Conservation (phyloP, 176 grass and related monocot species). For the Stipa capillata region DNA sequence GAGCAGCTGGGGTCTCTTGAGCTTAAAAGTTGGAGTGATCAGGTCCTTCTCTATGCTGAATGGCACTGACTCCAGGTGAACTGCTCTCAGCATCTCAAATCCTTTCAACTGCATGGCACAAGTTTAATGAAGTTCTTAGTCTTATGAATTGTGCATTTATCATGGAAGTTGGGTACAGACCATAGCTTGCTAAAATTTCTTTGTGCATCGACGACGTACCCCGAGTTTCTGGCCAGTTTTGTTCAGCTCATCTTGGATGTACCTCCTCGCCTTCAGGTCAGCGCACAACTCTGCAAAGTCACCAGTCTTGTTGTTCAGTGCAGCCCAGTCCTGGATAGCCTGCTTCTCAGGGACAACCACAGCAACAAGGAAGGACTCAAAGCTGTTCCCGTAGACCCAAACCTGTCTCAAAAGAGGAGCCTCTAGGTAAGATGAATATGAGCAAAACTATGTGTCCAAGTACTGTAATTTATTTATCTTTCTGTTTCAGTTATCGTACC, state of each 20-base stretch:
- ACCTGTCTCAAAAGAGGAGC: slow-evolving; percentile 32
- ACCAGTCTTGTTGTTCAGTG: slow-evolving; percentile 35
- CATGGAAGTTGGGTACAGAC: not conserved
- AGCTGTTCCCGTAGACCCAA: slow-evolving; percentile 96
- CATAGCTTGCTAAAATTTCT: not conserved
- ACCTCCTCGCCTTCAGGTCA: slow-evolving; percentile 53
- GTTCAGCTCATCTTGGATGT: slow-evolving; percentile 70
- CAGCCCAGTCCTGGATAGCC: slow-evolving; percentile 62
- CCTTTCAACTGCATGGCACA: slow-evolving; percentile 59
- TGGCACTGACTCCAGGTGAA: slow-evolving; percentile 64
- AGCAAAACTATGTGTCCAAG: not conserved
- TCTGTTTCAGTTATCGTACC: not conserved
- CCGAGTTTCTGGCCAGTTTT: slow-evolving; percentile 51
- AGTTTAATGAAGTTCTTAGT: not conserved
- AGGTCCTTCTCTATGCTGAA: slow-evolving; percentile 85
- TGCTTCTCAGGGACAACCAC: slow-evolving; percentile 84
- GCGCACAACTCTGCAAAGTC: slow-evolving; percentile 54
- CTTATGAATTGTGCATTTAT: not conserved
- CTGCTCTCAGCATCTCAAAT: slow-evolving; percentile 88
- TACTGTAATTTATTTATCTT: not conserved
- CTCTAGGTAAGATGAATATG: not conserved
- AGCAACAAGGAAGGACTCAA: slow-evolving; percentile 84
- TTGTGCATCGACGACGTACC: slow-evolving; percentile 10
- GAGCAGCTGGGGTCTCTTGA: slow-evolving; percentile 82
- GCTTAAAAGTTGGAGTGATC: slow-evolving; percentile 92